Evolutionary conservation across 2,329 filamentous ascomycete species (phyloP).

Genomic region (Cladophialophora bantiana): DNA sequence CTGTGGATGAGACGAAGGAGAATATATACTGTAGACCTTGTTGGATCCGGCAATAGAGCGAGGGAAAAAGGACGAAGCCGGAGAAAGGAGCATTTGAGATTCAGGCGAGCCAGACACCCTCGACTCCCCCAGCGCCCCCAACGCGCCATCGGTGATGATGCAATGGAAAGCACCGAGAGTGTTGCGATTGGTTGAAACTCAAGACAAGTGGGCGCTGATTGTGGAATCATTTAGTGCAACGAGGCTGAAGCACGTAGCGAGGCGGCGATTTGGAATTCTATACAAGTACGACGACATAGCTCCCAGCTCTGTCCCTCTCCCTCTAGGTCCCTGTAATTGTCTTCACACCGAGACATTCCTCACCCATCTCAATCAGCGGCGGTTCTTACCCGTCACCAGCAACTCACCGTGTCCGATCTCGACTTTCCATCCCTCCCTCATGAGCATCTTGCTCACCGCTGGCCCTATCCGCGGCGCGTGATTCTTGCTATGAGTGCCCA

Average conservation of each 20-base stretch:
- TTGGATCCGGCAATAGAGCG: neutral
- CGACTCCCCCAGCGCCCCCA: constrained; percentile 8
- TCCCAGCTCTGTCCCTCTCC: neutral
- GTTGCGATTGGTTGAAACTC: constrained; percentile 9
- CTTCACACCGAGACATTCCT: no score
- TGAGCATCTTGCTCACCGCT: constrained; percentile 77
- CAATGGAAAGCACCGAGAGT: neutral
- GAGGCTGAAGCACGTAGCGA: constrained; percentile 20
- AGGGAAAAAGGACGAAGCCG: constrained; percentile 4
- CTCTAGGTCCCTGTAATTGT: neutral
- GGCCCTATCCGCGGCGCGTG: constrained; percentile 78
- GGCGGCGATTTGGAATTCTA: constrained; percentile 19
- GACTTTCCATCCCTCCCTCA: constrained; percentile 82
- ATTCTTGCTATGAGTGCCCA: constrained; percentile 78
- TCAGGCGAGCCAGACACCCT: neutral
- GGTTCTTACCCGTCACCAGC: constrained; percentile 67
- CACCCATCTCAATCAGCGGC: constrained; percentile 10
- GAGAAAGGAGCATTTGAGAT: constrained; percentile 18
- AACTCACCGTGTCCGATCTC: constrained; percentile 74
- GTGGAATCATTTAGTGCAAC: constrained; percentile 20
- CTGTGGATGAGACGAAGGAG: neutral
- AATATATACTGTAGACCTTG: constrained; percentile 13
- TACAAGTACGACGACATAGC: neutral
- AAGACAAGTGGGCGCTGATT: constrained; percentile 10
- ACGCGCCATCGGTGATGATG: constrained; percentile 18